These are phyloP conservation scores for Paraphaeosphaeria minitans DNA, from an alignment of 2,329 filamentous ascomycete genomes.

Conservation along the genomic window DNA sequence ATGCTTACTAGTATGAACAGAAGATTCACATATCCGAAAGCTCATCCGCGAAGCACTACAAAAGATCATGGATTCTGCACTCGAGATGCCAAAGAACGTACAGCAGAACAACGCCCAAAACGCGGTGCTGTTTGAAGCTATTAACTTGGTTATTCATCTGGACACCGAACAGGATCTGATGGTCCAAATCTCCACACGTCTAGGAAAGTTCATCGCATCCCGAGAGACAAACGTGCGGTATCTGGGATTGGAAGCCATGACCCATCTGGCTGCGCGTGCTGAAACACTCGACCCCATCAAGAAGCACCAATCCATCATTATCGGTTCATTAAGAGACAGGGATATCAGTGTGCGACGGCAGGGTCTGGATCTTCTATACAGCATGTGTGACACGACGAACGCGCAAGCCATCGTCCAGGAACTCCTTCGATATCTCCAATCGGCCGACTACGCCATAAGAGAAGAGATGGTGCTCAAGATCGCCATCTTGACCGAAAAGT, in stretches of 20 bases:
- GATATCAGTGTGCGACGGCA: constrained; percentile 98
- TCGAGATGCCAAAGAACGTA: constrained; percentile 96
- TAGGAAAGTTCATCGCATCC: constrained; percentile 96
- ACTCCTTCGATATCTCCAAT: constrained; percentile 91
- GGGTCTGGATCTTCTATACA: constrained; percentile 94
- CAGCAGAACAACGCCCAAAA: constrained; percentile 99
- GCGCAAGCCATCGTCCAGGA: constrained; percentile 92
- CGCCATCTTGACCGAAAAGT: constrained; percentile 97
- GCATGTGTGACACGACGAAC: constrained; percentile 98
- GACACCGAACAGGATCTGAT: constrained; percentile 94
- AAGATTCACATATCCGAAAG: constrained; percentile 88
- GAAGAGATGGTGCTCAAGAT: constrained; percentile 99
- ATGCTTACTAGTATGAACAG: constrained; percentile 54
- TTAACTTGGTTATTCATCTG: constrained; percentile 96
- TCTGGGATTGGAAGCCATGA: constrained; percentile 95
- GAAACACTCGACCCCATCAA: constrained; percentile 98
- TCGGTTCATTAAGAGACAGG: constrained; percentile 89
- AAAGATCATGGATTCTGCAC: constrained; percentile 86
- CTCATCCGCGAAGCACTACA: constrained; percentile 92
- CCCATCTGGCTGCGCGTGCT: constrained; percentile 89
- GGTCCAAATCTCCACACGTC: constrained; percentile 88
- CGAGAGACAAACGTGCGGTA: constrained; percentile 97
- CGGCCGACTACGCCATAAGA: constrained; percentile 94
- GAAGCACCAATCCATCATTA: constrained; percentile 94
- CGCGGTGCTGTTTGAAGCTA: constrained; percentile 95